These are phyloP conservation scores for Aureobasidium leucospermi DNA, from an alignment of 2,329 filamentous ascomycete species.

Conservation along the genomic window DNA sequence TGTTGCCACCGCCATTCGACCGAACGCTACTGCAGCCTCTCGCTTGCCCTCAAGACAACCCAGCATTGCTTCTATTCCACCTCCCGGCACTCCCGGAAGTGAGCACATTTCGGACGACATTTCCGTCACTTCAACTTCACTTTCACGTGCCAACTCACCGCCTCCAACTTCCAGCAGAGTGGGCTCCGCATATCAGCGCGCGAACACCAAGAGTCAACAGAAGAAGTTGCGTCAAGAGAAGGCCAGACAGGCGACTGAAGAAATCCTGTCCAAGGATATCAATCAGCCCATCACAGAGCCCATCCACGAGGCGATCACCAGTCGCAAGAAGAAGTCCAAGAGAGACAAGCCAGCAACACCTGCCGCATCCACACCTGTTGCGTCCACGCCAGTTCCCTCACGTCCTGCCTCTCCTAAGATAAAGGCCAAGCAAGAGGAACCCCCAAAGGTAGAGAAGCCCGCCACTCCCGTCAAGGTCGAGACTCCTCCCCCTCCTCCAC, in stretches of 20 bases:
- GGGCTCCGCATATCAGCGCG: constrained; percentile 60
- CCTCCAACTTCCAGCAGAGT: constrained; percentile 45
- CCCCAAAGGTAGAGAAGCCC: constrained; percentile 14
- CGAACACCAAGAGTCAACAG: constrained; percentile 69
- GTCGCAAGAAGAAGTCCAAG: constrained; percentile 79
- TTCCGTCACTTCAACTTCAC: constrained; percentile 63
- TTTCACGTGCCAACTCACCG: constrained; percentile 62
- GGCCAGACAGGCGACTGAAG: constrained; percentile 35
- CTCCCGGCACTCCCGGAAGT: constrained; percentile 66
- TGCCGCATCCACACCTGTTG: constrained; percentile 1
- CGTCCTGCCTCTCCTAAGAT: constrained; percentile 14
- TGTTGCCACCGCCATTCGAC: constrained; percentile 29
- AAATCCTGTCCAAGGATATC: constrained; percentile 43
- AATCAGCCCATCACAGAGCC: constrained; percentile 39
- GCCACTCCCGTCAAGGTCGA: constrained; percentile 19
- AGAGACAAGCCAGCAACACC: constrained; percentile 40
- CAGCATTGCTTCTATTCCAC: constrained; percentile 51
- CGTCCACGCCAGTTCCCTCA: not conserved
- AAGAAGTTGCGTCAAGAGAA: constrained; percentile 54
- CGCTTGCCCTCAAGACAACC: constrained; percentile 44
- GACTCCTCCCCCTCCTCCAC: constrained; percentile 17
- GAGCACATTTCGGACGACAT: constrained; percentile 71
- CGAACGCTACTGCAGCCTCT: constrained; percentile 24
- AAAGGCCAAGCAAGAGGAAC: constrained; percentile 20
- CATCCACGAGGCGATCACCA: constrained; percentile 63